phyloP scores from a whole-genome alignment of 805 yeast genomes.

The Monosporozyma aerobia region DNA sequence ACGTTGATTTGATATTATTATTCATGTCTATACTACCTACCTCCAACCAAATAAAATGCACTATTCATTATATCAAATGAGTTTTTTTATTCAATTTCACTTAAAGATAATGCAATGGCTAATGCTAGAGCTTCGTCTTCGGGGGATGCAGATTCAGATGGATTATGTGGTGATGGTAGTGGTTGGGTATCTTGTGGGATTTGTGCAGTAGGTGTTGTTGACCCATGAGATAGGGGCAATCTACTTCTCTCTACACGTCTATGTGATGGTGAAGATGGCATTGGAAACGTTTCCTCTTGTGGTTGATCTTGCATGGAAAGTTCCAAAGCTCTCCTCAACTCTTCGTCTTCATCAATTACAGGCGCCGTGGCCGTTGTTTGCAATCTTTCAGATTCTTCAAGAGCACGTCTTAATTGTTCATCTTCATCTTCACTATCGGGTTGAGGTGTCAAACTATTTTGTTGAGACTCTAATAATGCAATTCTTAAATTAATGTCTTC shows the following conservation, averaged over 20 bases:
- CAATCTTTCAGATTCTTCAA: slow-evolving; percentile 10
- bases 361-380: not conserved
- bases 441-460: not conserved
- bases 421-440: not conserved
- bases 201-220: too few relatives aligned
- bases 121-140: slow-evolving; percentile 26
- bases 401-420: not conserved
- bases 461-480: slow-evolving; percentile 29
- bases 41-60: not conserved
- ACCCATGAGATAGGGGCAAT: not conserved
- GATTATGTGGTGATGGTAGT: not conserved
- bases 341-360: slow-evolving; percentile 16
- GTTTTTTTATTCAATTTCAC: slow-evolving; percentile 15
- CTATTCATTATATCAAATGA: too few relatives aligned
- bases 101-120: slow-evolving; percentile 28
- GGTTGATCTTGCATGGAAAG: slow-evolving; percentile 10
- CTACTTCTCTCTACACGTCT: not conserved
- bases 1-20: not conserved
- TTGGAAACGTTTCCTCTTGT: not conserved
- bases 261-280: not conserved
- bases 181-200: not conserved
- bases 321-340: slow-evolving; percentile 14
- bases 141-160: not conserved
- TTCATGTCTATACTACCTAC: not conserved
- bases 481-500: slow-evolving; percentile 27